Evolutionary conservation across 345 rosid species (phyloP).

Genomic region (Gossypium australe): DNA sequence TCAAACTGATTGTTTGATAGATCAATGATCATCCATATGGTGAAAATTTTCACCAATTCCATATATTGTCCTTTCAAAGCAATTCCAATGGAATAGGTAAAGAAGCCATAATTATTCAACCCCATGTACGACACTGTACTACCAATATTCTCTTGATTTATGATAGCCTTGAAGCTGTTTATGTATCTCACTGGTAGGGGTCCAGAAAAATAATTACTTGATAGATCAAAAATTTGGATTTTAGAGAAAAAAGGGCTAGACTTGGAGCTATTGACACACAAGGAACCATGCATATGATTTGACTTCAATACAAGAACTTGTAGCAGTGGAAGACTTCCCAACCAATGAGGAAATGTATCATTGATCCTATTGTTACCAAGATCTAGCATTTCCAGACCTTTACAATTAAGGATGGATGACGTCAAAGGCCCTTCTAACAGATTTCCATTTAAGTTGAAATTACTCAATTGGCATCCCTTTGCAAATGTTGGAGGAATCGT

Average conservation of each 20-base stretch:
- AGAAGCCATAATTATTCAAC: rapidly evolving
- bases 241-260: neutral
- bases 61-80: slow-evolving; percentile 10
- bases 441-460: slow-evolving; percentile 22
- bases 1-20: slow-evolving; percentile 24
- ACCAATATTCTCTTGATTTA: neutral
- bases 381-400: neutral
- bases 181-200: slow-evolving; percentile 5
- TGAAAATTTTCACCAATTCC: neutral
- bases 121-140: neutral
- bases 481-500: too few species aligned
- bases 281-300: slow-evolving; percentile 22
- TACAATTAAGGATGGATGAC: slow-evolving; percentile 16
- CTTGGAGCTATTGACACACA: neutral
- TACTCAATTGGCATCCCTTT: neutral
- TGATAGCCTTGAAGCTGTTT: neutral
- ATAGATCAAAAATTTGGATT: slow-evolving; percentile 1
- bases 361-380: too few species aligned
- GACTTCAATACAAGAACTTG: slow-evolving; percentile 21
- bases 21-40: slow-evolving; percentile 3
- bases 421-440: slow-evolving; percentile 22
- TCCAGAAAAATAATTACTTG: slow-evolving; percentile 26
- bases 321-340: slow-evolving; percentile 17
- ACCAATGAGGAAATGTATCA: slow-evolving; percentile 26
- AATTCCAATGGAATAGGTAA: neutral